Conservation (phyloP, 1,284 basidiomycete species). For the Cryptococcus hybrid region DNA sequence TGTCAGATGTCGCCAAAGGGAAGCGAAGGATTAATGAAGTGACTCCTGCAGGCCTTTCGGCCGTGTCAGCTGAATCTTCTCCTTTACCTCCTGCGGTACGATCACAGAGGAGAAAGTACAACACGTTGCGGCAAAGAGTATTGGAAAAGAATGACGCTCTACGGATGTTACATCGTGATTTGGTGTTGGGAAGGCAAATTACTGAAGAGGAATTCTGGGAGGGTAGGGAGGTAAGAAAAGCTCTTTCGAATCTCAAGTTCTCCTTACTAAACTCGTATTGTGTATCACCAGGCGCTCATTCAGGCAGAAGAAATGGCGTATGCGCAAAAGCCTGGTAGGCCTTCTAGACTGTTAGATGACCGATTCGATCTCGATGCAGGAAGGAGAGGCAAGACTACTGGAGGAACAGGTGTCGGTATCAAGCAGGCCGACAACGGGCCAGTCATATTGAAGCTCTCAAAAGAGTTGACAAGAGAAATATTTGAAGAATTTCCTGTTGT, state of each 20-base stretch:
- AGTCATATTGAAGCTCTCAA: constrained; percentile 69
- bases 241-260: neutral
- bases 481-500: constrained; percentile 98
- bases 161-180: constrained; percentile 72
- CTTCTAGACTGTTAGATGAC: constrained; percentile 84
- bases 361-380: constrained; percentile 62
- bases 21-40: constrained; percentile 46
- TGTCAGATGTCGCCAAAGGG: constrained; percentile 17
- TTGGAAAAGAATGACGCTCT: constrained; percentile 72
- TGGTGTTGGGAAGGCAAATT: constrained; percentile 80
- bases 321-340: constrained; percentile 72
- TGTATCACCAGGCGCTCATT: constrained; percentile 66
- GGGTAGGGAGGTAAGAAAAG: constrained; percentile 69
- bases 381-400: constrained; percentile 29
- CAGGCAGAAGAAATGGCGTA: constrained; percentile 63
- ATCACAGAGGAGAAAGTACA: constrained; percentile 11
- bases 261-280: constrained; percentile 5
- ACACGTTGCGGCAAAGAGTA: constrained; percentile 63
- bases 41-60: neutral
- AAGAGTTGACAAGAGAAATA: constrained; percentile 89
- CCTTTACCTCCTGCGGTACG: constrained; percentile 9
- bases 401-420: constrained; percentile 45
- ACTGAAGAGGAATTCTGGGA: constrained; percentile 95
- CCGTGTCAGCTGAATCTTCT: neutral
- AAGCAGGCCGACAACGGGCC: constrained; percentile 55